Evolutionary conservation across 306 rosid species (phyloP), one percentile per base, ranked within the genome.

Genomic region (Hylodesmum podocarpum): DNA sequence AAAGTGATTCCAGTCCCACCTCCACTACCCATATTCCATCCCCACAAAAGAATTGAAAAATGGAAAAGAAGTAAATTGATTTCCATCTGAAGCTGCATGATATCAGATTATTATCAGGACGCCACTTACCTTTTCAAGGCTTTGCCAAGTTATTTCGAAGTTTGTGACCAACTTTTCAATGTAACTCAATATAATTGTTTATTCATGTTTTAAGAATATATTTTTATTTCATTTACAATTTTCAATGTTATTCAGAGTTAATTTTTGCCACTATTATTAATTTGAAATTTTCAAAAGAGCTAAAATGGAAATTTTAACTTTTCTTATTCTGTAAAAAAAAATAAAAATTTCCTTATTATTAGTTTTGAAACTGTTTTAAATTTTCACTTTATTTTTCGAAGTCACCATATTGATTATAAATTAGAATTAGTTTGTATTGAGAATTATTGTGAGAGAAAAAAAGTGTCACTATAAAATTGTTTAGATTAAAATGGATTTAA

Each of bases 1-100:
- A 79, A 72, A 68, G 57, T 40, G 74, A 40, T 78, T 74, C 74
- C 47, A 50, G 18, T 59, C 76, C 80, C 70, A 58, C 83, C 61
- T 19, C 67, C 57, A 11, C 83, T 19, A 37, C 13, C 41, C 75
- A 53, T 72, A 51, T 64, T 64, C 53, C 72, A 3, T 14, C 59
- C 73, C 73, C 73, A 27, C 19, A 15, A 57, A 57, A 47, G 62
- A 57, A 66, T 59, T 49, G 33, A 21, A 66, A 66, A 40, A 44
- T 31, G 16, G 15, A 8, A 16, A 21, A 43, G 70, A 68, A 53
- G 49, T 2, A 31, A 44, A 75, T 54, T 19, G 71, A 65, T 76
- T 77, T 62, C 40, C 65, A 31, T n/a, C 18, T 64, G 62, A 51
- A 76, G 65, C 40, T 53, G 78, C 78, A 51, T n/a, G 71, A 18